Base-by-base conservation (phyloP, 257 asterid genomes). In the Przewalskia tangutica region DNA sequence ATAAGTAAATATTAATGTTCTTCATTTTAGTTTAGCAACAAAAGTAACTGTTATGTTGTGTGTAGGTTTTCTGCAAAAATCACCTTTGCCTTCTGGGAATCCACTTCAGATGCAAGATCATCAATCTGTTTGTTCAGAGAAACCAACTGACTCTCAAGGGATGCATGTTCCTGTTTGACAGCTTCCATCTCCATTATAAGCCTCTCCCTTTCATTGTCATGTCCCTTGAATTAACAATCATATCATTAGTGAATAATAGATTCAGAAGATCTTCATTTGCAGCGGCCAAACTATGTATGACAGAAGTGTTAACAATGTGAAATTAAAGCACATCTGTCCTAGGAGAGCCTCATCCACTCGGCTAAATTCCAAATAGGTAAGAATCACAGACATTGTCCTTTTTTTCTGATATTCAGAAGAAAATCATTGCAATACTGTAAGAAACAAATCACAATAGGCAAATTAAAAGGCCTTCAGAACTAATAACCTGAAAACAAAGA, bases 101-200 rank as follows among this genome's bases (percentile, higher is more conserved):
- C 94, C 78, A 94, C 84, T 85, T 89, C 95, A 34, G 82, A 78
- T 71, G 86, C 84, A 84, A 93, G 88, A 83, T 89, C 89, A 82
- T 86, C 83, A 34, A 91, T 86, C 88, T 86, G 93, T 88, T 90
- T 89, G 82, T 82, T 88, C 79, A 91, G 81, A 80, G 89, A 88
- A 81, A 86, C 86, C 73, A 94, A 81, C 83, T 96, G 98, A 88
- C 86, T 84, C 81, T 91, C 97, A 86, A 92, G 84, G 17, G 93
- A 87, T 82, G 84, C 84, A 67, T 89, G 88, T 82, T 96, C 99
- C 87, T 93, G 93, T 83, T 92, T 92, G 81, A 80, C 94, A 85
- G 90, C 98, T 89, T 96, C 99, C 95, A 92, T 84, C 88, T 93
- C 98, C 98, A 96, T 94, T 71, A 90, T 83, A 83, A 94, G 97